A percentile compares a stretch with the other conserved stretches of the same genome.
These are phyloP conservation scores for Chernovozyma aurita DNA, from an alignment of 1,139 yeast species.

Conservation along the genomic window DNA sequence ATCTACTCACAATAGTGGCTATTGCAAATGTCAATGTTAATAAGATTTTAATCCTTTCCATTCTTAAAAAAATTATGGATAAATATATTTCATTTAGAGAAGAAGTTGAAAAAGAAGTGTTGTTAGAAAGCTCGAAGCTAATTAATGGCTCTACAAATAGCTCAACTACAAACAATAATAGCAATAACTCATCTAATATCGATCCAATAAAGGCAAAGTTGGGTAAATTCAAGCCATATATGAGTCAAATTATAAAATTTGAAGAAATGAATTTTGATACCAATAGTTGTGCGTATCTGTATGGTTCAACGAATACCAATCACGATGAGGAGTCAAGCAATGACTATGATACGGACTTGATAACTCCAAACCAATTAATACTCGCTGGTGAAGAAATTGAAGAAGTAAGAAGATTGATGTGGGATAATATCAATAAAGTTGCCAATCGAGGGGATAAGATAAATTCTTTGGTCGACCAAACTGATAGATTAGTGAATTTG, in stretches of 20 bases:
- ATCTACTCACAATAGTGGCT: constrained; percentile 46
- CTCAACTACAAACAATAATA: constrained; percentile 6
- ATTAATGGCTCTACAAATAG: not conserved
- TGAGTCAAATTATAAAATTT: constrained; percentile 48
- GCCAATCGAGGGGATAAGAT: constrained; percentile 80
- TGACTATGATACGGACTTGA: constrained; percentile 14
- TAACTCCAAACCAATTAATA: constrained; percentile 37
- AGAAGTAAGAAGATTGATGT: constrained; percentile 58
- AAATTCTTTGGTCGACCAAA: constrained; percentile 70
- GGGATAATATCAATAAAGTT: constrained; percentile 63
- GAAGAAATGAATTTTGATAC: constrained; percentile 46
- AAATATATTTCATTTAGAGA: constrained; percentile 41
- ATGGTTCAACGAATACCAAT: constrained; percentile 28
- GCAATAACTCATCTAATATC: not conserved
- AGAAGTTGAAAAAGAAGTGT: constrained; percentile 15
- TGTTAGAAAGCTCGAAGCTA: not conserved
- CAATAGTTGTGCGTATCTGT: constrained; percentile 29
- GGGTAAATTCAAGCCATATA: constrained; percentile 48
- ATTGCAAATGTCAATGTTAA: constrained; percentile 43
- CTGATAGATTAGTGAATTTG: constrained; percentile 66
- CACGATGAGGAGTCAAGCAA: constrained; percentile 11
- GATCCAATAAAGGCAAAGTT: constrained; percentile 22
- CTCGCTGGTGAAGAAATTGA: constrained; percentile 47
- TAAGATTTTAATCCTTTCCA: constrained; percentile 41
- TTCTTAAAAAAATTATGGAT: constrained; percentile 47